Evolutionary conservation across 2,329 filamentous ascomycete genomes (phyloP).

Genomic region (Neonectria magnoliae): DNA sequence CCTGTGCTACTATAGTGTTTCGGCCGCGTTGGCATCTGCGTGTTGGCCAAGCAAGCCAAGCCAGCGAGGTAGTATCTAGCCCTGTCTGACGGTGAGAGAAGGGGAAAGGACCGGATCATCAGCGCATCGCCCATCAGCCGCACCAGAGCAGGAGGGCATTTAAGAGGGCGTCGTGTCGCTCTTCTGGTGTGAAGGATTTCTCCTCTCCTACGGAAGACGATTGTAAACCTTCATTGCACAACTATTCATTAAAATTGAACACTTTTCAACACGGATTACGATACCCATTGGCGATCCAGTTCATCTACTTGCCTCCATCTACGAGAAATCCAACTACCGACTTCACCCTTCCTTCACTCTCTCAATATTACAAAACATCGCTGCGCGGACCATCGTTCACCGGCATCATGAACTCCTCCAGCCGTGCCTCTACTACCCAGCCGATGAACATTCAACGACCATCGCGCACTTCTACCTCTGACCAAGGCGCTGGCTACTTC

Average conservation of each 20-base stretch:
- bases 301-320: neutral
- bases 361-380: neutral
- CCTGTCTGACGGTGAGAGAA: slow-evolving; percentile 6
- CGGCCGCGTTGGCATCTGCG: slow-evolving; percentile 1
- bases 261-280: slow-evolving; percentile 18
- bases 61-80: neutral
- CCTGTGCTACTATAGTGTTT: slow-evolving; percentile 5
- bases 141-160: slow-evolving; percentile 19
- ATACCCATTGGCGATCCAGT: slow-evolving; percentile 26
- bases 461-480: slow-evolving; percentile 33
- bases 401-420: slow-evolving; percentile 20
- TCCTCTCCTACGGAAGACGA: neutral
- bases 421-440: slow-evolving; percentile 22
- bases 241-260: neutral
- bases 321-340: neutral
- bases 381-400: slow-evolving; percentile 1
- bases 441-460: slow-evolving; percentile 23
- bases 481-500: slow-evolving; percentile 32
- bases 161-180: slow-evolving; percentile 20
- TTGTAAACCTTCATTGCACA: neutral
- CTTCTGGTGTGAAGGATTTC: neutral
- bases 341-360: slow-evolving; percentile 1
- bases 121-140: slow-evolving; percentile 21
- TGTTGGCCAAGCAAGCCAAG: neutral
- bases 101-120: neutral